Conservation (phyloP, 345 rosid species). For the Citrus medica region DNA sequence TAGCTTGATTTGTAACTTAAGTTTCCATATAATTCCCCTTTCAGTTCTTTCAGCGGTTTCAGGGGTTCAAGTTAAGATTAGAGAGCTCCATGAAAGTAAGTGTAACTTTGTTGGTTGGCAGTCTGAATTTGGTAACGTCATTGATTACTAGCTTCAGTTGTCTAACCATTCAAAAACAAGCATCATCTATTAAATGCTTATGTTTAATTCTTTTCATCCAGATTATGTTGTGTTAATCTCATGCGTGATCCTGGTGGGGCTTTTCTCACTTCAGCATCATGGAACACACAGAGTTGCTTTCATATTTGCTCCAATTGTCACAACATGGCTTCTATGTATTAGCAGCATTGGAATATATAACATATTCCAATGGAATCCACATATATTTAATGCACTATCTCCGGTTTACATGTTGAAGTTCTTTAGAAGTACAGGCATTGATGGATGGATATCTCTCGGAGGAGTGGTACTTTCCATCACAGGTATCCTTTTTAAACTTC, state of each 20-base stretch:
- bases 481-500: conserved; percentile 36
- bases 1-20: background rate
- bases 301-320: conserved; percentile 71
- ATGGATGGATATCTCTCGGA: conserved; percentile 90
- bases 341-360: conserved; percentile 75
- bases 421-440: conserved; percentile 57
- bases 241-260: conserved; percentile 64
- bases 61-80: conserved; percentile 58
- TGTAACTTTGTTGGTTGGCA: conserved; percentile 8
- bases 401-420: conserved; percentile 79
- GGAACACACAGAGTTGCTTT: conserved; percentile 86
- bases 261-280: conserved; percentile 78
- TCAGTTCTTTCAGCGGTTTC: conserved; percentile 86
- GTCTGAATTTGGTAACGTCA: background rate
- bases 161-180: background rate
- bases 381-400: conserved; percentile 64
- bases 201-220: conserved; percentile 23
- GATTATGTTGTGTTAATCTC: conserved; percentile 69
- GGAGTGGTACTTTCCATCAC: conserved; percentile 87
- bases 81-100: conserved; percentile 70
- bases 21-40: conserved; percentile 17
- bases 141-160: conserved; percentile 3
- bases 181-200: background rate
- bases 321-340: conserved; percentile 72
- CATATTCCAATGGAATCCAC: conserved; percentile 69